Evolutionary conservation across 768 basidiomycete species (phyloP), one percentile per base, ranked within the genome.

Genomic region (Phylloporus scabripes): DNA sequence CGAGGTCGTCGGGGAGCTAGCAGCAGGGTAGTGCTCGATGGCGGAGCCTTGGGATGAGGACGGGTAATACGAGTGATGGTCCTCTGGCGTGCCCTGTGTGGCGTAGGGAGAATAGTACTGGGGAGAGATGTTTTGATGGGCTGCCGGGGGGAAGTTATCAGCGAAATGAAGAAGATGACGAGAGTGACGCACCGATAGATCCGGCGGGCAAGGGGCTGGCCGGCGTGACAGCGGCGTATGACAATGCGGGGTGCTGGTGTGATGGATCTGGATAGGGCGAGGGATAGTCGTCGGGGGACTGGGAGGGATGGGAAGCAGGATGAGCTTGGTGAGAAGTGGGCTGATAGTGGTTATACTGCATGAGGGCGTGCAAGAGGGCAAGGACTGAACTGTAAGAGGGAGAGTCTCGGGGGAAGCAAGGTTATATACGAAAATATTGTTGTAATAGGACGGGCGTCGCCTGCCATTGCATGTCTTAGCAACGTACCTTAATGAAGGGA

Each of bases 401-500:
- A 24, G 45, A 50, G 42, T 23, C 34, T 55, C 39, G 45, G 45
- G 46, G 50, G 46, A 46, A 50, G 51, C 42, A 51, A 44, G 54
- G 52, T 69, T 67, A 65, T 67, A 67, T 67, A 67, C 52, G 60
- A 64, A 60, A 67, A 56, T 51, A 48, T 50, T 53, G 57, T 55
- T 61, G 60, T 69, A 61, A 61, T 66, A 58, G 59, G 56, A 57
- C 51, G 65, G 66, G 62, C 55, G 64, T 68, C 62, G 65, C 59
- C 65, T 69, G 61, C 57, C 60, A 63, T 53, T 34, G 55, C 50
- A 64, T 67, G 65, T 64, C 64, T 59, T 69, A 61, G 65, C 61
- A 65, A 61, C 55, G 66, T 67, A 65, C 66, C 66, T 67, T 67
- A 67, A 67, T 67, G 67, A 63, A 67, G 36, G 49, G 56, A 67